A percentile compares a stretch with the other conserved stretches of the same genome.
These are phyloP conservation scores for Cladosporium phlei DNA, from an alignment of 2,329 filamentous ascomycete species.

Conservation along the genomic window DNA sequence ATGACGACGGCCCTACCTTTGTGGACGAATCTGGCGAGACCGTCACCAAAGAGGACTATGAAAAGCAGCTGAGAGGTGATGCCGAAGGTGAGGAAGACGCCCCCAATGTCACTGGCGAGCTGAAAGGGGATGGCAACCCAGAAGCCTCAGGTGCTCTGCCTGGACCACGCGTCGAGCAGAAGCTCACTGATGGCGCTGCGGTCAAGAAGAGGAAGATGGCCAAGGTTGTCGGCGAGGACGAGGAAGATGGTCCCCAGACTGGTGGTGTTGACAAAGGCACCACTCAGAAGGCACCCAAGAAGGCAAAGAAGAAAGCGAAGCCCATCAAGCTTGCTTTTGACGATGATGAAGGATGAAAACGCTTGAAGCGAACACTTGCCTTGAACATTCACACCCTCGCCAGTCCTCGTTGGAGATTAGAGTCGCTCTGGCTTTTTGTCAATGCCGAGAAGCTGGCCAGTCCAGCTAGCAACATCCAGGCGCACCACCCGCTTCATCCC, in stretches of 20 bases:
- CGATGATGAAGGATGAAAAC: constrained; percentile 28
- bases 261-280: constrained; percentile 3
- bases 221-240: constrained; percentile 32
- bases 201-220: constrained; percentile 35
- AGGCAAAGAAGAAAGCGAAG: constrained; percentile 32
- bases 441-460: too few species aligned
- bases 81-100: constrained; percentile 10
- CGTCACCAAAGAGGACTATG: constrained; percentile 48
- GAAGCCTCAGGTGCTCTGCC: constrained; percentile 25
- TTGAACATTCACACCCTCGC: too few species aligned
- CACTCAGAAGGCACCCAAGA: constrained; percentile 24
- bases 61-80: constrained; percentile 34
- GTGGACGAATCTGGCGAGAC: constrained; percentile 67
- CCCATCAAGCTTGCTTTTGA: constrained; percentile 34
- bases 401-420: too few species aligned
- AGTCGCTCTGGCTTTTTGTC: too few species aligned
- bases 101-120: constrained; percentile 21
- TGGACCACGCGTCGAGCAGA: constrained; percentile 15
- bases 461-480: too few species aligned
- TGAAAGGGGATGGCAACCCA: constrained; percentile 18
- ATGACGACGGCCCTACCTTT: constrained; percentile 71
- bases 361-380: not conserved
- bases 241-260: constrained; percentile 16
- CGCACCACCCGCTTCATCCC: not conserved
- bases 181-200: constrained; percentile 21